Evolutionary conservation across 1,284 basidiomycete genomes (phyloP), one percentile per base, ranked within the genome.

Genomic region (Fomitopsis betulina): DNA sequence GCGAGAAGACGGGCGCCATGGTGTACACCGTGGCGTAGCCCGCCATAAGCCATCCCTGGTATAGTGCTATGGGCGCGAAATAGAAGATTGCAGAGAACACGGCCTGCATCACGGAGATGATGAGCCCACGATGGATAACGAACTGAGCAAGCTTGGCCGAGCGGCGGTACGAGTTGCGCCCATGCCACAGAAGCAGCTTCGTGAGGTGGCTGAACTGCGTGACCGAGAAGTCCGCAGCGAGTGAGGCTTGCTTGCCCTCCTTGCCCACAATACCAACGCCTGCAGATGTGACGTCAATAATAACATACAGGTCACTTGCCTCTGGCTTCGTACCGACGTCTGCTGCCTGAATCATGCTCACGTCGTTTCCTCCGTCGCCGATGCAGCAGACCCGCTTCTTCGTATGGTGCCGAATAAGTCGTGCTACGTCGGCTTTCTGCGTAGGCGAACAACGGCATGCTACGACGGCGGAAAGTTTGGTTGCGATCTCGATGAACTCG

Each of bases 11-110:
- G 0, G 96, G 96, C 0, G 95, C 94, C 96, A 98, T 98, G 1
- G 97, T 98, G 71, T 98, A 99, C 12, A 96, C 79, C 0, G 97
- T 99, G 9, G 97, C 96, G 74, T 99, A 99, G 9, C 97, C 97
- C 15, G 93, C 94, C 88, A 98, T 92, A 42, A 99, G 78, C 95
- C 95, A 99, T 0, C 96, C 96, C 67, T 99, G 97, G 72, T 98
- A 99, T 54, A 99, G 76, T 0, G 96, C 96, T 65, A 99, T 98
- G 0, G 97, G 97, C 0, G 96, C 96, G 76, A 98, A 99, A 75
- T 97, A 99, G 75, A 99, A 98, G 58, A 99, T 98, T 2, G 93
- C 87, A 6, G 93, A 95, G 71, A 98, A 98, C 2, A 99, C 96
- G 8, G 94, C 94, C 73, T 96, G 93, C 82, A 99, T 98, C 69